A percentile compares a stretch with the other conserved stretches of the same genome.
These are phyloP conservation scores for Pachysandra terminalis DNA, from an alignment of 164 flowering plant genomes.

Conservation along the genomic window DNA sequence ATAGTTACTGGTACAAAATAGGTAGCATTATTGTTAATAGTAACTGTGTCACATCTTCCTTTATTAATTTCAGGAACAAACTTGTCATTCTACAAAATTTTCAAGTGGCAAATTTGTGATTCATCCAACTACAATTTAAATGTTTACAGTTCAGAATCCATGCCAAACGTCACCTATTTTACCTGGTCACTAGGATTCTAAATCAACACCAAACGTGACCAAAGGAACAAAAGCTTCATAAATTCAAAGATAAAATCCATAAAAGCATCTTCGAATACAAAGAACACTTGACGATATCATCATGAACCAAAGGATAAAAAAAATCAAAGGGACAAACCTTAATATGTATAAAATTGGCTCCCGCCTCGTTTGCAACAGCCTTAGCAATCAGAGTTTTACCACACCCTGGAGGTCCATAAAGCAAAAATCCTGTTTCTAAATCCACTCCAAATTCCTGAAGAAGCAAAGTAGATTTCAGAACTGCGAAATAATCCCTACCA, in stretches of 20 bases:
- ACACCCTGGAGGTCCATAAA: constrained; percentile 98
- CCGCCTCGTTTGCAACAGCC: constrained; percentile 97
- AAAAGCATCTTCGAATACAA: not conserved
- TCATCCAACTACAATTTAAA: too few species aligned
- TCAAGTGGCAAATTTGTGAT: too few species aligned
- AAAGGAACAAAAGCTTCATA: too few species aligned
- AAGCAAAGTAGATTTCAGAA: not conserved
- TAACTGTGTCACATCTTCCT: too few species aligned
- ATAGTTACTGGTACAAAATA: too few species aligned
- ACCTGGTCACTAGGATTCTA: too few species aligned
- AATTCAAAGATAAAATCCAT: not conserved
- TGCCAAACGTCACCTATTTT: too few species aligned
- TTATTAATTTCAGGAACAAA: too few species aligned
- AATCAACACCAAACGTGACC: not conserved
- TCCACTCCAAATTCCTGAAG: constrained; percentile 71
- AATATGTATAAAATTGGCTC: constrained; percentile 92
- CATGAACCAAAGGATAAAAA: not conserved
- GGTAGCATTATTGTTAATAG: too few species aligned
- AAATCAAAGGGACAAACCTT: constrained; percentile 46
- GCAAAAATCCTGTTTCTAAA: constrained; percentile 81
- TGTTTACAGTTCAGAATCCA: too few species aligned
- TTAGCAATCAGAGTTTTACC: constrained; percentile 97
- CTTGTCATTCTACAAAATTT: too few species aligned
- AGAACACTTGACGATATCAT: not conserved
- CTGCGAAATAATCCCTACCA: not conserved